Conservation (phyloP, 257 asterid genomes). For the Solanum appendiculatum region DNA sequence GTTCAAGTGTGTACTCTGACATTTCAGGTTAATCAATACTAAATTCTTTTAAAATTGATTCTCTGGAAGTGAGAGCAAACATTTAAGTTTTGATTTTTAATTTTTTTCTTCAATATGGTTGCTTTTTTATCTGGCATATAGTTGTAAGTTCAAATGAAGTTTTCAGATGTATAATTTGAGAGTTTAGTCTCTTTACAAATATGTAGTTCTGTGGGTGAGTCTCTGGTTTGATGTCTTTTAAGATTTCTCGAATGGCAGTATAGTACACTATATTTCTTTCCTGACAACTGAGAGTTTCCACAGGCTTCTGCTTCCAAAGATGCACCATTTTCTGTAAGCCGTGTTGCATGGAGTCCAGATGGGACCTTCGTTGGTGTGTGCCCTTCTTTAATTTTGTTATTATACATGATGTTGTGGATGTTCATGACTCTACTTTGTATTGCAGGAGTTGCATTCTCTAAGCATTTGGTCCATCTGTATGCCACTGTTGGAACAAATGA, state of each 20-base stretch:
- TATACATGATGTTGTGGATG: neutral
- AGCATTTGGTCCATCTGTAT: constrained; percentile 89
- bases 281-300: constrained; percentile 20
- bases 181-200: neutral
- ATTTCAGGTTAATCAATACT: constrained; percentile 53
- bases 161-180: neutral
- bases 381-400: constrained; percentile 1
- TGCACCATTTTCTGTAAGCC: constrained; percentile 71
- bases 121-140: neutral
- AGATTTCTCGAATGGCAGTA: neutral
- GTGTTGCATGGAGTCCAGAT: constrained; percentile 95
- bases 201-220: neutral
- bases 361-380: constrained; percentile 75
- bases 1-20: constrained; percentile 54
- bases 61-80: neutral
- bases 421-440: constrained; percentile 14
- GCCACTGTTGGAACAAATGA: constrained; percentile 77
- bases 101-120: neutral
- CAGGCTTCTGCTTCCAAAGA: constrained; percentile 92
- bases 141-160: neutral
- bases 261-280: constrained; percentile 2
- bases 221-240: neutral
- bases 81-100: neutral
- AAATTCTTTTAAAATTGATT: neutral
- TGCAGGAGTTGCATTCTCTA: constrained; percentile 92